These are phyloP conservation scores for Rhododendron griersonianum DNA, from an alignment of 148 eudicot genomes.

Conservation along the genomic window DNA sequence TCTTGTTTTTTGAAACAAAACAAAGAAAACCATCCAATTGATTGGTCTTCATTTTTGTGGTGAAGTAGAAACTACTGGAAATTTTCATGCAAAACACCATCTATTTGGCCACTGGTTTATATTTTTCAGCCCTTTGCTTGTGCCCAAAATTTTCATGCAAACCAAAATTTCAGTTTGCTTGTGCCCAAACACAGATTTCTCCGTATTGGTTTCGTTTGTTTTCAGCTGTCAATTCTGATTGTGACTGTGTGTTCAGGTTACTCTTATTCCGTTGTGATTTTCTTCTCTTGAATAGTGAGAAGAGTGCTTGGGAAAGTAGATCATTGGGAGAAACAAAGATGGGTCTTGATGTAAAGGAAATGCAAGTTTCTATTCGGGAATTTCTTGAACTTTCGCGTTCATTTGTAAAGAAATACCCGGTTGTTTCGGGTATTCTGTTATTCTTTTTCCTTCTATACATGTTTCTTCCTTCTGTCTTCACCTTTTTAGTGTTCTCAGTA, in stretches of 20 bases:
- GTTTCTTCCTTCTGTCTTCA: constrained; percentile 46
- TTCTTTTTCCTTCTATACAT: constrained; percentile 46
- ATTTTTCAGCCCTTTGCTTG: neutral
- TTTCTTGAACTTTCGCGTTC: constrained; percentile 26
- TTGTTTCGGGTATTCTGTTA: constrained; percentile 28
- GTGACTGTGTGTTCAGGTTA: neutral
- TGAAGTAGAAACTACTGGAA: neutral
- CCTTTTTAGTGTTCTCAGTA: constrained; percentile 41
- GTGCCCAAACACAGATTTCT: neutral
- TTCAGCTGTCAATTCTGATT: neutral
- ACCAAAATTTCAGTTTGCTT: neutral
- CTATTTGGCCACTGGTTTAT: neutral
- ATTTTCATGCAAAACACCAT: neutral
- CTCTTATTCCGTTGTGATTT: neutral
- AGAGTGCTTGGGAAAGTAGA: neutral
- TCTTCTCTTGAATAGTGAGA: neutral
- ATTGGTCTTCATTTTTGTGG: constrained; percentile 7
- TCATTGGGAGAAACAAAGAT: constrained; percentile 22
- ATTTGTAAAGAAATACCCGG: constrained; percentile 43
- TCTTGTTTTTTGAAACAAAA: neutral
- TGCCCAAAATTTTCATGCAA: neutral
- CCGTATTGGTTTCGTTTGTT: neutral
- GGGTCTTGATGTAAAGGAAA: constrained; percentile 51
- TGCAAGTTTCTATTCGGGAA: constrained; percentile 36
- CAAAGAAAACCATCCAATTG: constrained; percentile 11